A percentile compares a stretch with the other conserved stretches of the same genome.
These are phyloP conservation scores for Turnera subulata DNA, from an alignment of 345 rosid genomes.

Conservation along the genomic window DNA sequence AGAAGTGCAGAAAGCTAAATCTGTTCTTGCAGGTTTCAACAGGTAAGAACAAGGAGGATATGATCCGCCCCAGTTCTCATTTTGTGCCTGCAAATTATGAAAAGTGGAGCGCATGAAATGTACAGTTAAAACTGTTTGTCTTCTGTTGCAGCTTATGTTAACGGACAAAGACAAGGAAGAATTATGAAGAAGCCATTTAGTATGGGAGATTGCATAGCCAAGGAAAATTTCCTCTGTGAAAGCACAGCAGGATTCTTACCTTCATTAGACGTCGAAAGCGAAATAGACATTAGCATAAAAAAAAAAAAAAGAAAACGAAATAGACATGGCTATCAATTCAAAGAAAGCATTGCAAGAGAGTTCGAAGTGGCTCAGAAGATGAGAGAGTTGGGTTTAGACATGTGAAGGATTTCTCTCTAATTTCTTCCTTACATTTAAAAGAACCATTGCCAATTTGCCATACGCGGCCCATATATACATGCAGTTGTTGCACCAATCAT, in stretches of 20 bases:
- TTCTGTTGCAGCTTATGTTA: conserved; percentile 64
- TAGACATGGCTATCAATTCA: conserved; percentile 46
- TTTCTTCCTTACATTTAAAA: not conserved
- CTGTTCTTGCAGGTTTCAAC: conserved; percentile 83
- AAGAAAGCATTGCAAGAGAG: conserved; percentile 30
- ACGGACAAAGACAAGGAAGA: conserved; percentile 91
- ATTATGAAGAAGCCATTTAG: conserved; percentile 76
- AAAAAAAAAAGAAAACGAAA: too few relatives aligned
- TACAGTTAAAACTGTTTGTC: not conserved
- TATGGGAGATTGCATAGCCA: conserved; percentile 67
- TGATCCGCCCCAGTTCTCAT: too few relatives aligned
- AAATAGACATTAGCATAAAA: too few relatives aligned
- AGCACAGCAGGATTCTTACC: conserved; percentile 25
- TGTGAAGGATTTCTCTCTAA: conserved; percentile 32
- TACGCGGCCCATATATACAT: conserved; percentile 6
- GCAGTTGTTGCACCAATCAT: conserved; percentile 25
- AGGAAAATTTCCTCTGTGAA: conserved; percentile 43
- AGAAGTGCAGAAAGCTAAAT: conserved; percentile 60
- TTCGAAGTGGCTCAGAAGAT: conserved; percentile 48
- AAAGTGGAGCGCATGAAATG: too few relatives aligned
- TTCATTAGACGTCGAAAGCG: conserved; percentile 53
- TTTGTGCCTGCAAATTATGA: not conserved
- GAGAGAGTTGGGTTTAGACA: conserved; percentile 78
- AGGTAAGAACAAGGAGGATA: conserved; percentile 17
- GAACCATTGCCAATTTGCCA: too few relatives aligned